phyloP scores from a whole-genome alignment of 164 flowering plant genomes.

The Aristolochia californica region DNA sequence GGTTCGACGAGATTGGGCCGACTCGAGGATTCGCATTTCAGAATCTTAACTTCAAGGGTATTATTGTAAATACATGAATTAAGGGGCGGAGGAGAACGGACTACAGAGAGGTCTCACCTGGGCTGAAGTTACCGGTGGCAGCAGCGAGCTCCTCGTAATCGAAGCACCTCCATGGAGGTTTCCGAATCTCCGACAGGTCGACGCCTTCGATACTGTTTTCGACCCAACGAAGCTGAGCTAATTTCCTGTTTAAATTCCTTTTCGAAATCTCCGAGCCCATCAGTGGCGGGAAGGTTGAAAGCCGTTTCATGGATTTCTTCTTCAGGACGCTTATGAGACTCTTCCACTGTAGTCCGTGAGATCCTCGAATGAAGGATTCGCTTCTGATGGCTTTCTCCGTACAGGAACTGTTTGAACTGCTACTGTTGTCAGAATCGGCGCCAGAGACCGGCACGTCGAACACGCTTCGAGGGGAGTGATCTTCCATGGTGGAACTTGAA shows the following conservation, averaged over 20 bases:
- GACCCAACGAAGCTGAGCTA: conserved; percentile 27
- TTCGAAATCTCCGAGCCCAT: conserved; percentile 30
- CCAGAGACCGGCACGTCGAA: not conserved
- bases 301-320: conserved; percentile 47
- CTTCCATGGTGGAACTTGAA: not conserved
- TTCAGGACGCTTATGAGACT: conserved; percentile 31
- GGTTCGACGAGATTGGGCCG: not conserved
- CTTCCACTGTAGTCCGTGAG: conserved; percentile 39
- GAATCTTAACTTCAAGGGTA: not conserved
- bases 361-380: conserved; percentile 8
- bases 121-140: conserved; percentile 68
- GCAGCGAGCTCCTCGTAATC: conserved; percentile 42
- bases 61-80: not conserved
- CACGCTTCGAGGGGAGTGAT: conserved; percentile 1
- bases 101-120: too few relatives aligned
- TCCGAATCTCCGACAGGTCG: conserved; percentile 13
- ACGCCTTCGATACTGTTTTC: conserved; percentile 29
- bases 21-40: not conserved
- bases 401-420: not conserved
- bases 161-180: conserved; percentile 72
- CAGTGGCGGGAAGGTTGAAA: conserved; percentile 40
- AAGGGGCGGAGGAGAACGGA: too few relatives aligned
- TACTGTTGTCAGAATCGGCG: not conserved
- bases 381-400: conserved; percentile 2
- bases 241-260: conserved; percentile 32